Base-by-base conservation (phyloP, 2,329 filamentous ascomycete species). In the Zymoseptoria passerinii region DNA sequence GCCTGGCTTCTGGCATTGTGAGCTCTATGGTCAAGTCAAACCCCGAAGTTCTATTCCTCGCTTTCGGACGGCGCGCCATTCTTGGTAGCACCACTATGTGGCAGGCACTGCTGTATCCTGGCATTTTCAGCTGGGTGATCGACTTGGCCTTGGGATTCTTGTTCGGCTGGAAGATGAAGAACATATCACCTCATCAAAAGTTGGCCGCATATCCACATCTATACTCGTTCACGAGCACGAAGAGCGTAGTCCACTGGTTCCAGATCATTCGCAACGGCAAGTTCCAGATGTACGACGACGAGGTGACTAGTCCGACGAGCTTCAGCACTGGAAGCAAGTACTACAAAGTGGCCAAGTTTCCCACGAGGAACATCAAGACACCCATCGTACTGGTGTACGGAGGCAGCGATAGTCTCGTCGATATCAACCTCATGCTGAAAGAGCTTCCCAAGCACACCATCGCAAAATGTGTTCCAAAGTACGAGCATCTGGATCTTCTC, bases 201-300 rank as follows among this genome's bases (percentile, higher is more conserved):
- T 83, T 99, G 18, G 94, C 94, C 2, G 91, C 91, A 1, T 99
- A 99, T 71, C 88, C 92, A 8, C 94, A 99, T 76, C 78, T 99
- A 0, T 99, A 96, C 77, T 96, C 92, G 0, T 97, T 92, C 72
- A 96, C 92, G 0, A 95, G 90, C 72, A 96, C 91, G 58, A 99
- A 99, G 75, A 92, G 87, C 19, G 91, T 99, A 8, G 94, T 99
- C 0, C 94, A 99, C 72, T 99, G 94, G 94, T 99, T 99, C 73
- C 94, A 99, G 72, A 96, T 99, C 71, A 99, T 99, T 68, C 87
- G 94, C 64, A 96, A 92, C 68, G 89, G 90, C 68, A 91, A 85
- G 27, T 97, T 99, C 73, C 94, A 99, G 74, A 96, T 99, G 89
- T 97, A 92, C 73, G 94, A 99, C 71, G 94, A 99, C 71, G 92